A percentile compares a stretch with the other conserved stretches of the same genome.
Evolutionary conservation across 129 eudicot species (phyloP).

Genomic region (Rutidosis leptorrhynchoides): DNA sequence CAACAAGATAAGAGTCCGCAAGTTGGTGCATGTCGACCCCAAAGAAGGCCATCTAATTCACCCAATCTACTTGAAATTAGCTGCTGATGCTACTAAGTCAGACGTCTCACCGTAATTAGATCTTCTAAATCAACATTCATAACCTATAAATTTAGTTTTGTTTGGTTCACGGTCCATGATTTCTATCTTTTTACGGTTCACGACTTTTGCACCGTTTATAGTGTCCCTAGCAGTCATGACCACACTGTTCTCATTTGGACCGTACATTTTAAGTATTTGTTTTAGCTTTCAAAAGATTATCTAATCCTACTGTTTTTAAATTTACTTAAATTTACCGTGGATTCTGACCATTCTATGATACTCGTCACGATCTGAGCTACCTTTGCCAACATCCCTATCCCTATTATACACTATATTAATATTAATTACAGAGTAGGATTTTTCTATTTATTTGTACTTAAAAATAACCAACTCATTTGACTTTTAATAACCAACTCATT

Average conservation of each 20-base stretch:
- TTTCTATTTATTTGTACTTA: too few relatives aligned
- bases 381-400: too few relatives aligned
- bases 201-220: background rate
- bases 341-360: too few relatives aligned
- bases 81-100: constrained; percentile 29
- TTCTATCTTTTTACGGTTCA: background rate
- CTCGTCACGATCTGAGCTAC: too few relatives aligned
- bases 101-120: constrained; percentile 38
- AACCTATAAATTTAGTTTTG: background rate
- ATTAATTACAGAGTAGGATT: too few relatives aligned
- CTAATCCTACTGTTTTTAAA: background rate
- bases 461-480: too few relatives aligned
- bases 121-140: background rate
- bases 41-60: constrained; percentile 71
- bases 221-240: too few relatives aligned
- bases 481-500: too few relatives aligned
- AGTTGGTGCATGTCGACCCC: too few relatives aligned
- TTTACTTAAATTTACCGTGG: too few relatives aligned
- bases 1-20: too few relatives aligned
- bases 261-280: background rate
- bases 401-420: too few relatives aligned
- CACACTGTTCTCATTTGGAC: background rate
- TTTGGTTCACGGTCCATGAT: background rate
- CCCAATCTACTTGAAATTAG: constrained; percentile 55
- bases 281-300: background rate